A percentile compares a stretch with the other conserved stretches of the same genome.
Conservation (phyloP, 805 yeast species). For the Starmerella lactis-condensi region DNA sequence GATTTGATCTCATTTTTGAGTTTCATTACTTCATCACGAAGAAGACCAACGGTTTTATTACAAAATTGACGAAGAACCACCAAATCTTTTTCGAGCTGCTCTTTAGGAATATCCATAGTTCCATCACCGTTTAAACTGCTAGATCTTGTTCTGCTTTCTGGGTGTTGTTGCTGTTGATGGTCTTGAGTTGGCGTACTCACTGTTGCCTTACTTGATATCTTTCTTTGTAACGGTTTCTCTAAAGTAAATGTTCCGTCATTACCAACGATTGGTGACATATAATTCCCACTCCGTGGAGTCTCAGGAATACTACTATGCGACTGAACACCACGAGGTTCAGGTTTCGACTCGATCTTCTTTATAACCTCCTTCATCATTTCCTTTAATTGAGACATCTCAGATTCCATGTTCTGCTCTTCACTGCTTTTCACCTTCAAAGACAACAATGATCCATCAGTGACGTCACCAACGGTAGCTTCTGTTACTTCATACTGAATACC, state of each 20-base stretch:
- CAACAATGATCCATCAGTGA: conserved; percentile 41
- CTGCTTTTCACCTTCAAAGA: conserved; percentile 35
- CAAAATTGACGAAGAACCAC: conserved; percentile 42
- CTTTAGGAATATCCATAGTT: conserved; percentile 3
- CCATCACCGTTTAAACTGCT: too few species aligned
- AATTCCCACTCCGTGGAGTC: neutral
- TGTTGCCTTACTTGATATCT: too few species aligned
- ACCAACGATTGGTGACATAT: neutral
- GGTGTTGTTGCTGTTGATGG: too few species aligned
- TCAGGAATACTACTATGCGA: neutral
- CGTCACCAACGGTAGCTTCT: conserved; percentile 39
- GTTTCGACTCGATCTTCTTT: conserved; percentile 9
- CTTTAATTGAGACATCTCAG: conserved; percentile 13
- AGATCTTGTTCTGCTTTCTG: too few species aligned
- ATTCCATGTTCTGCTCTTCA: conserved; percentile 18
- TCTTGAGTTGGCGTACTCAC: too few species aligned
- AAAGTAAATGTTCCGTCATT: conserved; percentile 1
- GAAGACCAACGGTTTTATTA: conserved; percentile 25
- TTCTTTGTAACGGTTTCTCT: too few species aligned
- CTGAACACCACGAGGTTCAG: neutral
- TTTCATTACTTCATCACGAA: conserved; percentile 29
- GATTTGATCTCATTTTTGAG: conserved; percentile 31
- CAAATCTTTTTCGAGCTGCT: conserved; percentile 30
- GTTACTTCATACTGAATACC: conserved; percentile 66
- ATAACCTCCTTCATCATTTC: conserved; percentile 19